Evolutionary conservation across 2,329 filamentous ascomycete genomes (phyloP).

Genomic region (Blastomyces percursus): DNA sequence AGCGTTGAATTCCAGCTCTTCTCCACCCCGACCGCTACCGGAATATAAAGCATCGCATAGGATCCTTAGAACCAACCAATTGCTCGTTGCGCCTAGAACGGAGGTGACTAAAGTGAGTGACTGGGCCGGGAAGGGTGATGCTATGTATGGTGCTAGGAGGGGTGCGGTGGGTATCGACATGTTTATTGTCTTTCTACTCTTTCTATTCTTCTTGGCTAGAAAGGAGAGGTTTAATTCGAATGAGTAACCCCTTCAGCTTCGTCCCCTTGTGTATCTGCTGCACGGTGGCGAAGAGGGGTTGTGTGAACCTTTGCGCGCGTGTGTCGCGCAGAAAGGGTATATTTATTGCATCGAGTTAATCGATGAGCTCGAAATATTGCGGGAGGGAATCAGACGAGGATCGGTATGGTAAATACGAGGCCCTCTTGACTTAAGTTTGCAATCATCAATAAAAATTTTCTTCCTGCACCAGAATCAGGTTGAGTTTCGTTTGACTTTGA

Average conservation of each 20-base stretch:
- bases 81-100: constrained; percentile 39
- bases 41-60: constrained; percentile 37
- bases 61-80: constrained; percentile 47
- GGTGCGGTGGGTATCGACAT: constrained; percentile 14
- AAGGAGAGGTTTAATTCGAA: neutral
- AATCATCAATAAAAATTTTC: neutral
- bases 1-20: constrained; percentile 13
- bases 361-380: neutral
- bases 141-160: constrained; percentile 13
- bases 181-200: neutral
- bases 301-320: too few species aligned
- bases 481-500: neutral
- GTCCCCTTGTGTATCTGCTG: neutral
- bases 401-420: neutral
- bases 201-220: neutral
- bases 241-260: too few species aligned
- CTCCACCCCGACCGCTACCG: constrained; percentile 16
- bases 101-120: constrained; percentile 35
- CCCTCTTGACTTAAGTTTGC: neutral
- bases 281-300: neutral
- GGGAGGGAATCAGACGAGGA: neutral
- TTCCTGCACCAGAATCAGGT: neutral
- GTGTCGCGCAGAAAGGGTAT: neutral
- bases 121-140: constrained; percentile 20
- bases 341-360: neutral